These are phyloP conservation scores for Penicillium canescens DNA, from an alignment of 495 filamentous ascomycete species.

Conservation along the genomic window DNA sequence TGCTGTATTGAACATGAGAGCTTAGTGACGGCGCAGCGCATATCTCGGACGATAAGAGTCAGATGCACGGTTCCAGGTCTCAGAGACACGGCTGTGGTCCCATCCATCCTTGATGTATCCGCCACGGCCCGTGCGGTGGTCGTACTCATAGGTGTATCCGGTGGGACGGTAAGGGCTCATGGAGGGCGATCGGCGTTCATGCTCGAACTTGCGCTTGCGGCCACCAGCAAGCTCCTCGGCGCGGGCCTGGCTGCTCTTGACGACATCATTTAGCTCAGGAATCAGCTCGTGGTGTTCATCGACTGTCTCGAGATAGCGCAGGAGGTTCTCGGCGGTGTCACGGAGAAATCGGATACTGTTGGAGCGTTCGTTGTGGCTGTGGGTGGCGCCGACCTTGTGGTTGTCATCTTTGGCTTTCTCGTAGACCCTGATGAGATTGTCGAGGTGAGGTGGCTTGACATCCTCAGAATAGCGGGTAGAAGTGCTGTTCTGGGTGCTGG, in stretches of 20 bases:
- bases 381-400: slow-evolving; percentile 16
- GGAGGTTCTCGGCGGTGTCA: slow-evolving; percentile 48
- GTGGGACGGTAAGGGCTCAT: neutral
- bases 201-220: slow-evolving; percentile 45
- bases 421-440: slow-evolving; percentile 37
- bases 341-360: slow-evolving; percentile 46
- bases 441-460: slow-evolving; percentile 10
- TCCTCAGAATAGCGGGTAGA: neutral
- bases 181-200: neutral
- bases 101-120: neutral
- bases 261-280: slow-evolving; percentile 32
- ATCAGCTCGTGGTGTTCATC: slow-evolving; percentile 23
- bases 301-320: slow-evolving; percentile 34
- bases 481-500: neutral
- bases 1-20: neutral
- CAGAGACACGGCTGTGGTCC: neutral
- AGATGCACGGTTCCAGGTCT: neutral
- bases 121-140: neutral
- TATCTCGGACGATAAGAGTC: slow-evolving; percentile 4
- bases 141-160: neutral
- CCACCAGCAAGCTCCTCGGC: slow-evolving; percentile 42
- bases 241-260: slow-evolving; percentile 29
- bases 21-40: too few species aligned
- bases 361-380: slow-evolving; percentile 21
- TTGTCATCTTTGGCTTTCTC: slow-evolving; percentile 40